phyloP scores from a whole-genome alignment of 768 basidiomycete species.

The Xerocomellus intermedius region DNA sequence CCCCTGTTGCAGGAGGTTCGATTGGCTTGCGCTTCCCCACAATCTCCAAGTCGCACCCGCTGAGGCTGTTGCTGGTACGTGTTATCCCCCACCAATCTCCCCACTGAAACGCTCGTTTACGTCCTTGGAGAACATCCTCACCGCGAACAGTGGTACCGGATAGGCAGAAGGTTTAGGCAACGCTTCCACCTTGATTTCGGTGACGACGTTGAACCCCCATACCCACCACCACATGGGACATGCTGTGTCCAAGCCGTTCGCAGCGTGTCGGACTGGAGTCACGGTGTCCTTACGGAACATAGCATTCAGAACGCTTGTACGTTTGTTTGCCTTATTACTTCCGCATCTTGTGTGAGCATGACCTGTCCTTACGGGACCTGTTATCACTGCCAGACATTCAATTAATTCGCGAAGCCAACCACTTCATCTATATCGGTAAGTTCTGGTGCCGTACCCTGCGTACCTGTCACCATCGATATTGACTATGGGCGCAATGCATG shows the following conservation, averaged over 20 bases:
- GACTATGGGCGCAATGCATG: conserved; percentile 10
- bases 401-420: conserved; percentile 78
- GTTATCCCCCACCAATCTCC: not conserved
- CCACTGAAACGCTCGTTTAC: not conserved
- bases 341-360: not conserved
- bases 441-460: conserved; percentile 5
- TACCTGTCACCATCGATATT: conserved; percentile 1
- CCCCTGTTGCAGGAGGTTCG: conserved; percentile 41
- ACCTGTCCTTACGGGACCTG: not conserved
- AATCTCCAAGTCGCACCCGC: conserved; percentile 57
- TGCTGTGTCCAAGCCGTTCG: conserved; percentile 80
- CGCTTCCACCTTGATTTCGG: conserved; percentile 54
- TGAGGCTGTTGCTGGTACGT: conserved; percentile 62
- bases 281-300: conserved; percentile 84
- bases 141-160: conserved; percentile 53
- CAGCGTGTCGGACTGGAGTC: conserved; percentile 91
- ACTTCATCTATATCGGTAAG: conserved; percentile 91
- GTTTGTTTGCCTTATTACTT: conserved; percentile 29
- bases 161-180: conserved; percentile 62
- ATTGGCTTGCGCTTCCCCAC: conserved; percentile 82
- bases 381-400: conserved; percentile 52
- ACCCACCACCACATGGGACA: conserved; percentile 47
- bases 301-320: conserved; percentile 93
- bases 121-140: conserved; percentile 57
- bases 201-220: conserved; percentile 40